Conservation (phyloP, 2,329 filamentous ascomycete genomes). For the Diatrype stigma region DNA sequence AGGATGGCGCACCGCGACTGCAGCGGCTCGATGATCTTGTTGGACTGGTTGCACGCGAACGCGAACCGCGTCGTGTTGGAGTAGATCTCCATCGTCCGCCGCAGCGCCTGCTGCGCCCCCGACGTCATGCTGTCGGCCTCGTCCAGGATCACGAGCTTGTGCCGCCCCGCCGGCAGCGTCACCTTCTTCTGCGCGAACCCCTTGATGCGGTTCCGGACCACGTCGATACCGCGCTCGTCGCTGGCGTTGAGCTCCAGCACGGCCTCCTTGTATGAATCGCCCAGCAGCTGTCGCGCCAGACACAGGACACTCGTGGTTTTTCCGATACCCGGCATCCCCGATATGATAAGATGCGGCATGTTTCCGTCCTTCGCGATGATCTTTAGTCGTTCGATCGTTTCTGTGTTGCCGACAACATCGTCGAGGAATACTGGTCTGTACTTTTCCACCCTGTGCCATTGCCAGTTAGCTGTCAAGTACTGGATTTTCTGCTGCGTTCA, state of each 20-base stretch:
- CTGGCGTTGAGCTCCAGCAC: constrained; percentile 95
- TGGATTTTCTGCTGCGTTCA: too few relatives aligned
- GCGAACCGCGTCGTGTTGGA: constrained; percentile 94
- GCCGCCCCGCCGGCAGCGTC: constrained; percentile 81
- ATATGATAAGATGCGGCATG: constrained; percentile 99
- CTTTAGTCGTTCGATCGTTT: constrained; percentile 94
- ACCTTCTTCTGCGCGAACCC: constrained; percentile 99
- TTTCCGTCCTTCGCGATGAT: constrained; percentile 98
- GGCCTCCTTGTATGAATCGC: constrained; percentile 93
- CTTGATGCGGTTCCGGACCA: constrained; percentile 96
- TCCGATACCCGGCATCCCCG: constrained; percentile 98
- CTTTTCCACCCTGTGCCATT: constrained; percentile 79
- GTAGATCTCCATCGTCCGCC: constrained; percentile 98
- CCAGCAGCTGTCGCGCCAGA: constrained; percentile 84
- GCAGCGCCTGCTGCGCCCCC: constrained; percentile 89
- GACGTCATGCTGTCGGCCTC: constrained; percentile 98
- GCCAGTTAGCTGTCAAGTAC: too few relatives aligned
- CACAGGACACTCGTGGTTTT: constrained; percentile 97
- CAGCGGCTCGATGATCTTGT: constrained; percentile 99
- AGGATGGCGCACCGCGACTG: constrained; percentile 96
- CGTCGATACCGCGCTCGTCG: constrained; percentile 96
- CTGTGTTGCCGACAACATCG: constrained; percentile 95
- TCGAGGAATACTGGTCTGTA: constrained; percentile 93
- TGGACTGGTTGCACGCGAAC: constrained; percentile 97
- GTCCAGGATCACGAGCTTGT: constrained; percentile 96